Conservation (phyloP, 2,329 filamentous ascomycete genomes). For the Phyllosticta capitalensis region DNA sequence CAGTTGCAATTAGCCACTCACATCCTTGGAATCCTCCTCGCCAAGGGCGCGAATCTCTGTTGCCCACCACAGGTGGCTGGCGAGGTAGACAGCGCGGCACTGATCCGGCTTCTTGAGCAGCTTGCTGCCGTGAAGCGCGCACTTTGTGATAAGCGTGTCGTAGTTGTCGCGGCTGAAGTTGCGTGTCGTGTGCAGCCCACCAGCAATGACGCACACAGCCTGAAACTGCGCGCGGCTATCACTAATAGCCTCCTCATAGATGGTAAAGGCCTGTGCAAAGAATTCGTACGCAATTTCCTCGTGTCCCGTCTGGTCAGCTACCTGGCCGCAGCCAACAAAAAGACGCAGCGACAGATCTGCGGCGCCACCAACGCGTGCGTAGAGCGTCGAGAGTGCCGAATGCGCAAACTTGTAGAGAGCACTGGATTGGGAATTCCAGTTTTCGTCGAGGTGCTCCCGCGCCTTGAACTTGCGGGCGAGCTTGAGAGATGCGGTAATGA, state of each 20-base stretch:
- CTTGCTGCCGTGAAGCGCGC: constrained; percentile 92
- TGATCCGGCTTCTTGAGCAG: constrained; percentile 96
- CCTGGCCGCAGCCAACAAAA: constrained; percentile 85
- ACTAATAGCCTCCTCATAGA: constrained; percentile 93
- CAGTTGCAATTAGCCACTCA: constrained; percentile 37
- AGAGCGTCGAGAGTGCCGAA: constrained; percentile 74
- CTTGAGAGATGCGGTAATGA: constrained; percentile 84
- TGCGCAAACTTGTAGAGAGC: constrained; percentile 95
- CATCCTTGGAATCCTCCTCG: constrained; percentile 72
- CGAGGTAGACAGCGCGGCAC: constrained; percentile 90
- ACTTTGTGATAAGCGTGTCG: constrained; percentile 96
- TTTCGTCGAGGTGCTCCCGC: constrained; percentile 76
- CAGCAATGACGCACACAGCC: constrained; percentile 88
- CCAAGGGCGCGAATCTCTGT: constrained; percentile 68
- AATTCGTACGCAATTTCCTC: constrained; percentile 98
- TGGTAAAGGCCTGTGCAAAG: constrained; percentile 95
- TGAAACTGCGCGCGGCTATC: constrained; percentile 97
- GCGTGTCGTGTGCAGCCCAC: constrained; percentile 75
- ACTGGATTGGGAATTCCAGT: constrained; percentile 64
- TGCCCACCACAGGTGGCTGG: constrained; percentile 97
- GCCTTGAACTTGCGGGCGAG: constrained; percentile 81
- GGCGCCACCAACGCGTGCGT: constrained; percentile 75
- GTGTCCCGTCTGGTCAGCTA: constrained; percentile 81
- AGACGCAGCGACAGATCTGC: constrained; percentile 82
- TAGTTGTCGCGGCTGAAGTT: constrained; percentile 97